These are phyloP conservation scores for Xerocomellus amylosporus DNA, from an alignment of 768 basidiomycete genomes.

Conservation along the genomic window DNA sequence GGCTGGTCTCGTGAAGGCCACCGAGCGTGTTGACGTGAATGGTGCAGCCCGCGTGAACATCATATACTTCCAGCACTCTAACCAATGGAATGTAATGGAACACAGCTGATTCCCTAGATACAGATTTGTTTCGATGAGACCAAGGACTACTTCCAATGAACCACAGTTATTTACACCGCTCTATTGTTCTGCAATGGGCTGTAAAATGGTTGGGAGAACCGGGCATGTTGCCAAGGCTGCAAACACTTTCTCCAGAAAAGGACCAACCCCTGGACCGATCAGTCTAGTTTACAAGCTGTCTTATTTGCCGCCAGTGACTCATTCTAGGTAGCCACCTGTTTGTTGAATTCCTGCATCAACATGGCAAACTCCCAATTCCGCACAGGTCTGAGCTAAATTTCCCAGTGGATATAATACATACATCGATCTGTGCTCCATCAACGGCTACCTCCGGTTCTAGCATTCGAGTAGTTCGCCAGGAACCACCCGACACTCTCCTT, in stretches of 20 bases:
- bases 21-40: no score
- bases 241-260: not conserved
- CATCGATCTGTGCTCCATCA: slow-evolving; percentile 10
- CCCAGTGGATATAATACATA: slow-evolving; percentile 3
- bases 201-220: not conserved
- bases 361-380: no score
- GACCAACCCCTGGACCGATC: not conserved
- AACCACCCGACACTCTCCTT: slow-evolving; percentile 84
- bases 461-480: slow-evolving; percentile 72
- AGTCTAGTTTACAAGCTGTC: not conserved
- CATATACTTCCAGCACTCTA: no score
- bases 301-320: not conserved
- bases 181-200: not conserved
- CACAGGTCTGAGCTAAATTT: not conserved
- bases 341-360: not conserved
- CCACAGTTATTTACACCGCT: no score
- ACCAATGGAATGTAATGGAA: no score
- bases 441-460: slow-evolving; percentile 50
- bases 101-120: no score
- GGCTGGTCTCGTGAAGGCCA: no score
- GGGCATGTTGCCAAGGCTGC: not conserved
- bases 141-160: no score
- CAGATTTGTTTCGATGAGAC: no score
- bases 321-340: not conserved
- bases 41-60: no score